Base-by-base conservation (phyloP, 2,329 filamentous ascomycete species). In the Colletotrichum noveboracense region DNA sequence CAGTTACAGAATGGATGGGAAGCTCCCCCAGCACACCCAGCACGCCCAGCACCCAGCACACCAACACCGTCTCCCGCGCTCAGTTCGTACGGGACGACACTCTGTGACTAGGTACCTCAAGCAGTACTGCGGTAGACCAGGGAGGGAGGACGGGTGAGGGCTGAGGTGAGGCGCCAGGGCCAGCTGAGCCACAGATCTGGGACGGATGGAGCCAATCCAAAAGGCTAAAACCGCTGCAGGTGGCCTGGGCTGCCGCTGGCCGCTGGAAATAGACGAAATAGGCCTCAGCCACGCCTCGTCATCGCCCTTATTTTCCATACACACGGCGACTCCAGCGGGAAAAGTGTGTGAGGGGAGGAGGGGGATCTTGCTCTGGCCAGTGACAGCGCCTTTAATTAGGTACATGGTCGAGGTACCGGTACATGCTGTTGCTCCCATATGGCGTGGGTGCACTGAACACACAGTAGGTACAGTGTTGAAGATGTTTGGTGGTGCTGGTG, bases 201-300 rank as follows among this genome's bases (percentile, higher is more conserved):
- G 55, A 60, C 30, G 28, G 48, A 38, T 32, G 8, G 12, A 21
- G 32, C 62, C 73, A 75, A 75, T 75, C 69, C 38, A 32, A 56
- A 18, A 43, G 26, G 55, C 34, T 48, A 38, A 61, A 69, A 32
- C 60, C 58, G 69, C 62, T 24, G 9, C 13, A 30, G 28, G 21
- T 28, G 66, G 69, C 62, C 71, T 52, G 67, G 30, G 48, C 70
- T 60, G 38, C 21, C 60, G 43, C 65, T 71, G 75, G 75, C 36
- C 36, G 36, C 36, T 43, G 36, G 36, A 76, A 75, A 70, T 69
- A 60, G 69, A 67, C 68, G 55, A 67, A 72, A 73, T 68, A 64
- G 43, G 43, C 73, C 62, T 75, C 69, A 70, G 78, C 70, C 77
- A 81, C 84, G 84, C 84, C 84, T 86, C 84, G 84, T 85, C 84